phyloP scores from a whole-genome alignment of 805 yeast genomes.

The Kodamaea laetipori region DNA sequence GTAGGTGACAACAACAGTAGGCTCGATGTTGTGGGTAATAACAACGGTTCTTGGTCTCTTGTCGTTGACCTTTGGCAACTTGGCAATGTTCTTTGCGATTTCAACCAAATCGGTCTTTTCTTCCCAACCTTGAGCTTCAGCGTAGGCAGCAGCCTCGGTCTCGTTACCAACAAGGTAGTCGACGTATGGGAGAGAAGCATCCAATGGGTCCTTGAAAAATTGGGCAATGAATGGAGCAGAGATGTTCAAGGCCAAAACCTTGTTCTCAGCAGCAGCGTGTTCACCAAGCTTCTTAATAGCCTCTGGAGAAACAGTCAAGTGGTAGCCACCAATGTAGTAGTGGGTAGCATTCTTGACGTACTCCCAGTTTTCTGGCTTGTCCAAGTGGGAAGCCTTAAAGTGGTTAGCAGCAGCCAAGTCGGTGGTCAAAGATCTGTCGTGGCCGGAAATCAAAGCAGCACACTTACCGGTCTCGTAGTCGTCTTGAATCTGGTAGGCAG shows the following conservation, averaged over 20 bases:
- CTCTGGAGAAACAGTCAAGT: slow-evolving; percentile 94
- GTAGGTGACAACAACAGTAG: slow-evolving; percentile 77
- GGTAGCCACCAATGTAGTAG: slow-evolving; percentile 98
- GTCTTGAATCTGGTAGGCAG: slow-evolving; percentile 80
- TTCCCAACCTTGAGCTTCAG: slow-evolving; percentile 74
- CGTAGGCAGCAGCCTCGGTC: slow-evolving; percentile 93
- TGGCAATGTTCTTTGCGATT: slow-evolving; percentile 82
- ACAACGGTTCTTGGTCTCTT: slow-evolving; percentile 79
- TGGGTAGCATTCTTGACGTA: slow-evolving; percentile 76
- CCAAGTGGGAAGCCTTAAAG: slow-evolving; percentile 85
- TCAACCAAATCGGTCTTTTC: slow-evolving; percentile 60
- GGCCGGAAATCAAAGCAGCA: slow-evolving; percentile 90
- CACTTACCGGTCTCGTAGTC: slow-evolving; percentile 92
- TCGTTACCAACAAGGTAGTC: slow-evolving; percentile 94
- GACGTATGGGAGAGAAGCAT: slow-evolving; percentile 77
- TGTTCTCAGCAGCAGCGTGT: slow-evolving; percentile 84
- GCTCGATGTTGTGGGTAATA: slow-evolving; percentile 93
- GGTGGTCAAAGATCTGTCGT: slow-evolving; percentile 89
- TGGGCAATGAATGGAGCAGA: slow-evolving; percentile 97
- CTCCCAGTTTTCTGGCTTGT: slow-evolving; percentile 87
- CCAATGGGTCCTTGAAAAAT: slow-evolving; percentile 91
- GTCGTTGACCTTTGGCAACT: slow-evolving; percentile 71
- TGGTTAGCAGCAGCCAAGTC: slow-evolving; percentile 98
- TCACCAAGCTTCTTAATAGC: slow-evolving; percentile 88
- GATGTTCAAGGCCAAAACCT: slow-evolving; percentile 79